Evolutionary conservation across 148 eudicot species (phyloP), one percentile per base, ranked within the genome.

Genomic region (Euryodendron excelsum): DNA sequence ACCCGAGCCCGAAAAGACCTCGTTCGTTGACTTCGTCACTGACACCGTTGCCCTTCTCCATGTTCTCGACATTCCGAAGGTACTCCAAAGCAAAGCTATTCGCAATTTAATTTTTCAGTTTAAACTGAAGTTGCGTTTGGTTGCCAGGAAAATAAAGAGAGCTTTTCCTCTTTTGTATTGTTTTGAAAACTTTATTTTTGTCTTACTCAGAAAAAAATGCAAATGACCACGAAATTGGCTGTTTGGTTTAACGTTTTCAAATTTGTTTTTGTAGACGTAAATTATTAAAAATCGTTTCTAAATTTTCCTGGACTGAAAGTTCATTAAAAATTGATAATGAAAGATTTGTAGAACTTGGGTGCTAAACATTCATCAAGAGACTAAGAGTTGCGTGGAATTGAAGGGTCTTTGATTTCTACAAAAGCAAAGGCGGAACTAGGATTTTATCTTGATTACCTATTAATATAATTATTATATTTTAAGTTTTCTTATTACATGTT

Each of bases 1-100:
- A 0, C 48, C 73, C 17, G 76, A 86, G 75, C 86, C 89, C 73
- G 75, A 84, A 21, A 84, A 84, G 18, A 11, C 85, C 53, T n/a
- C 75, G 0, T 47, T 60, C 39, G 1, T 20, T 34, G 85, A 86
- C 77, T 45, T 77, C 33, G 41, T 74, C 41, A 4, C n/a, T 12
- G 89, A 86, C 58, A 25, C 79, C 23, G 39, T 72, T 23, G 80
- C 73, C 1, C 27, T 84, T 18, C 77, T 84, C 20, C 84, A 84
- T 70, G 76, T 76, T 63, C 82, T 84, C 37, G 10, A 23, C 67
- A 78, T 84, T 44, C 33, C 84, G 18, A 81, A 84, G 84, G 87
- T 81, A 62, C 59, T 23, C 30, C 21, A 10, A n/a, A 18, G 1
- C 44, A 10, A 21, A 25, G 5, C 11, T 52, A 28, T 52, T 33